phyloP scores from a whole-genome alignment of 106 monocot species.

The Phalaenopsis equestris region DNA sequence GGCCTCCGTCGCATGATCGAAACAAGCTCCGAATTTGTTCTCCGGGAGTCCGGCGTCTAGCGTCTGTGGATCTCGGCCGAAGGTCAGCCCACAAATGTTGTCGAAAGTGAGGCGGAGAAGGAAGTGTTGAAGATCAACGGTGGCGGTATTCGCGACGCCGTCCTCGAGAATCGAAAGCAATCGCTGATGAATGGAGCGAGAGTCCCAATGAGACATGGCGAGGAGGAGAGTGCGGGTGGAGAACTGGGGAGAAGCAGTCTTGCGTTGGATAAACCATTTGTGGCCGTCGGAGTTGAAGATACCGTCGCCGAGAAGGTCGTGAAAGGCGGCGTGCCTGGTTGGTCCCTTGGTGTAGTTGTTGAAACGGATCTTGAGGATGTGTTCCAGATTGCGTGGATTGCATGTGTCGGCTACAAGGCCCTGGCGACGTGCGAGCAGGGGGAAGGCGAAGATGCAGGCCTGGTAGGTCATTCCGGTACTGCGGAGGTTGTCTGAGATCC shows the following conservation, averaged over 20 bases:
- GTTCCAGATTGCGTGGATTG: constrained; percentile 72
- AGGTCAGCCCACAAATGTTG: constrained; percentile 74
- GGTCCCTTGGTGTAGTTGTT: constrained; percentile 80
- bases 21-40: constrained; percentile 62
- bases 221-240: constrained; percentile 72
- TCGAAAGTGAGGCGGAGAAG: constrained; percentile 75
- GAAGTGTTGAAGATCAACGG: constrained; percentile 49
- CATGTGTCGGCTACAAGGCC: constrained; percentile 66
- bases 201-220: constrained; percentile 73
- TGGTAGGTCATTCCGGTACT: constrained; percentile 71
- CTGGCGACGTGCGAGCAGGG: constrained; percentile 39
- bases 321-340: constrained; percentile 27
- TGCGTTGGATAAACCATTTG: too few species aligned
- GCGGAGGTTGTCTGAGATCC: constrained; percentile 56
- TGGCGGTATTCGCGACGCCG: neutral
- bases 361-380: constrained; percentile 61
- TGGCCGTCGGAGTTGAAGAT: constrained; percentile 26
- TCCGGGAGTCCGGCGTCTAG: constrained; percentile 45
- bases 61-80: constrained; percentile 76
- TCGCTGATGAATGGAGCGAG: constrained; percentile 38
- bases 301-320: constrained; percentile 74
- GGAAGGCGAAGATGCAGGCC: constrained; percentile 66
- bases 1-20: constrained; percentile 82
- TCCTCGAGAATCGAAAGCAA: constrained; percentile 43
- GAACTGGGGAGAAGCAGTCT: constrained; percentile 82